Base-by-base conservation (phyloP, 306 rosid species). In the Sicyos edulis region DNA sequence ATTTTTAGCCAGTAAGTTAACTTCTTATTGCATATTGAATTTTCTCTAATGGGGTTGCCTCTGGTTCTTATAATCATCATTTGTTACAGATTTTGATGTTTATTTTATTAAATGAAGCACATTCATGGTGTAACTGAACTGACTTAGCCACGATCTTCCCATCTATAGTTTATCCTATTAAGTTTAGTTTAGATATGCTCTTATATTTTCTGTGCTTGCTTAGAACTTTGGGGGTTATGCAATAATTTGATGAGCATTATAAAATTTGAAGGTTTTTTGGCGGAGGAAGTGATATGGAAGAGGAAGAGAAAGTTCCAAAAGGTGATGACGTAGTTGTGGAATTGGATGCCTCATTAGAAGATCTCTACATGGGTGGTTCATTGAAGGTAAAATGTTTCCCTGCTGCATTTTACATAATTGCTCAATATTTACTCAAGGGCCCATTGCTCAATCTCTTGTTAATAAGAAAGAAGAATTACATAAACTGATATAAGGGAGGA, bases 331-430 rank as follows among this genome's bases (percentile, higher is more conserved):
- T 91, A 29, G 42, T 89, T 74, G 80, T 93, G 8, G 97, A 93
- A 40, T 78, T 93, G 86, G 99, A 91, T 45, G 97, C 97, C 13
- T 56, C 88, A 34, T 81, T 93, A 26, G 99, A 91, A 79, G 99
- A 93, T 85, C 82, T 93, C 70, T 93, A 93, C 78, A 86, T 91
- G 95, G 99, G 99, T 26, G 99, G 97, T 75, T 85, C 99, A 53
- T 84, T 93, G 79, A 86, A 91, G 90, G 99, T 90, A 79, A 83
- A 75, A 54, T 54, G 3, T 15, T 69, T 68, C 29, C 11, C 73
- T 68, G 8, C 49, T 68, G 73, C 54, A 47, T 47, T 67, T 67
- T 47, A 47, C 54, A 47, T 67, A 47, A 7, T 3, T 22, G 72
- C 20, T 42, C 20, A 16, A 14, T 68, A 14, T 68, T 22, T 68